Evolutionary conservation across 31 red algal species (phyloP), one percentile per base, ranked within the genome.

Genomic region (Asparagopsis taxiformis): DNA sequence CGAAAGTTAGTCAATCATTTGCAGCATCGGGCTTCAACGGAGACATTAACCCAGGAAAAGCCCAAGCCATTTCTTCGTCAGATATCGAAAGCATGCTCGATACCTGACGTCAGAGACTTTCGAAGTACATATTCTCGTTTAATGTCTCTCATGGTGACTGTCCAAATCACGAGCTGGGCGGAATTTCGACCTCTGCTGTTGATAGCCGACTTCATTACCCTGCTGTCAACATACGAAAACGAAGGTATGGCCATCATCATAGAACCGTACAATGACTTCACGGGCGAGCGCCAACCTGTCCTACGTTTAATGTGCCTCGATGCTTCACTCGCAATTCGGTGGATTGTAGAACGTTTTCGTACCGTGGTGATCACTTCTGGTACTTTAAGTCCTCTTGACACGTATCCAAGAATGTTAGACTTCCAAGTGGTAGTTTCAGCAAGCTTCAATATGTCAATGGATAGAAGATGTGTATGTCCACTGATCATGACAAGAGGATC

Each of bases 301-400:
- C 61, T 97, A 34, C 82, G 91, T 51, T 50, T 97, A 35, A 72
- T 70, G 31, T 97, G 94, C 58, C 66, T 97, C 25, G 94, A 97
- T 65, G 87, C 94, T 0, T 87, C 89, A 3, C 67, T 97, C 33
- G 87, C 82, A 8, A 92, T 97, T 68, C 66, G 84, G 39, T 89
- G 88, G 31, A 55, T 97, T 33, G 74, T 97, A 60, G 52, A 69
- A 22, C 90, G 74, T 38, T 97, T 97, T 59, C 82, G 87, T 17
- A 80, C 88, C 9, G 94, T 97, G 3, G 70, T 97, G 25, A 84
- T 97, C 51, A 97, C 94, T 7, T 97, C 94, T 8, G 94, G 94
- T 10, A 97, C 94, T 24, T 75, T 97, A 21, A 92, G 88, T 22
- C 94, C 94, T 31, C 69, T 93, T 1, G 83, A 92, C 50, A 70